Base-by-base conservation (phyloP, 2,329 filamentous ascomycete genomes). In the Fusarium sp. region DNA sequence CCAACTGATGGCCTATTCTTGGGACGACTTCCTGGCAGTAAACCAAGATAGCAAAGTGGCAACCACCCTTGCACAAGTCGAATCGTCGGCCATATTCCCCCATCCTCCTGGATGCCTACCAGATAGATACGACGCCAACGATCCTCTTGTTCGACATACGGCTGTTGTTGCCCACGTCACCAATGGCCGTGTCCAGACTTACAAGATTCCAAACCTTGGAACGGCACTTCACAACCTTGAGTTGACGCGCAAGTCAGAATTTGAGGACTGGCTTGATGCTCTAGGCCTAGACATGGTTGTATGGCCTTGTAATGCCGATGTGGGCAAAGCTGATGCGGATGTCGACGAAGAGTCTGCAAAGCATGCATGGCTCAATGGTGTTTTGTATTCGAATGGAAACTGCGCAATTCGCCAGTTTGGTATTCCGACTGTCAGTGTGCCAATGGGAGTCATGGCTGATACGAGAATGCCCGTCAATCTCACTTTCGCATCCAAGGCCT, bases 131-230 rank as follows among this genome's bases (percentile, higher is more conserved):
- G 60, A 63, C 6, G 58, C 35, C 5, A 40, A 23, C 3, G 60
- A 63, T 15, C 60, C 60, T 30, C 60, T 63, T 23, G 60, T 63
- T 1, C 60, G 53, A 23, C 60, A 63, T 33, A 60, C 28, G 6
- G 60, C 53, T n/a, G 60, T 63, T 13, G 60, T 63, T 13, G 53
- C 60, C 9, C 60, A 63, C 5, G 30, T 63, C 28, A 49, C n/a
- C 11, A 23, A 63, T 13, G 53, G 53, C 11, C 60, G 53, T 0
- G 11, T 47, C 9, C 60, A 42, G 1, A 63, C 42, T 1, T 63
- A 47, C 35, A 15, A 60, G 0, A 49, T 63, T 9, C 53, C 53
- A 19, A 60, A 63, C 16, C n/a, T 60, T 9, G 40, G 12, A 0
- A 7, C 11, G 0, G 53, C 35, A 19, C 60, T 63, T 40, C 35